Base-by-base conservation (phyloP, 148 eudicot species). In the Chenopodium formosanum region DNA sequence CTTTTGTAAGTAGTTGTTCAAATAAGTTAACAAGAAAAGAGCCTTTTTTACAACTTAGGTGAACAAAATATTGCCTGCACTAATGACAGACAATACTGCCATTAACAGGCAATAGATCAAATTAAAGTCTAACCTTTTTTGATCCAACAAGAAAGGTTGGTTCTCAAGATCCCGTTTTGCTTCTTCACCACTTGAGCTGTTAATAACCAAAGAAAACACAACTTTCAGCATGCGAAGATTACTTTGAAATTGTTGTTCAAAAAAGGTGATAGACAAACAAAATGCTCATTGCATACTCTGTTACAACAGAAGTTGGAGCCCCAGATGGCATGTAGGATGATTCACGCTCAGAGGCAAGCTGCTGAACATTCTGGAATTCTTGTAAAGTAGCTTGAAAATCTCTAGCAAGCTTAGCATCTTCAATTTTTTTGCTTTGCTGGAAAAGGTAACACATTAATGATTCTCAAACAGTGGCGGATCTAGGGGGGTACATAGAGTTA, bases 371-470 rank as follows among this genome's bases (percentile, higher is more conserved):
- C 85, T 92, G 95, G 78, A 92, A 92, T 82, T 92, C 93, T 86
- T 90, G 88, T 79, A 92, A 77, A 75, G 87, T 85, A 70, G 88
- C 73, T 86, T 92, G 93, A 75, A 92, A 92, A 85, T 92, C 95
- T 84, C 91, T 88, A 82, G 93, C 95, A 86, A 92, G 95, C 86
- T 92, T 92, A 75, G 93, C 93, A 87, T 90, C 90, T 82, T 90
- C 93, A 32, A 90, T 83, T 84, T 88, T 90, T 87, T 89, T 92
- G 82, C 85, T 89, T 89, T 81, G 87, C 95, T 92, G 85, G 82
- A 78, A 67, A 78, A 76, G 29, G 19, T 66, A 27, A 31, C 29
- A 67, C 73, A 73, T 22, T 2, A 29, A 23, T 60, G 73, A 80
- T 77, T 71, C 64, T 71, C 17, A 62, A 62, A 46, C 17, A n/a